A percentile compares a stretch with the other conserved stretches of the same genome.
These are phyloP conservation scores for Globisporangium nagaii DNA, from an alignment of 352 stramenopile genomes.

Conservation along the genomic window DNA sequence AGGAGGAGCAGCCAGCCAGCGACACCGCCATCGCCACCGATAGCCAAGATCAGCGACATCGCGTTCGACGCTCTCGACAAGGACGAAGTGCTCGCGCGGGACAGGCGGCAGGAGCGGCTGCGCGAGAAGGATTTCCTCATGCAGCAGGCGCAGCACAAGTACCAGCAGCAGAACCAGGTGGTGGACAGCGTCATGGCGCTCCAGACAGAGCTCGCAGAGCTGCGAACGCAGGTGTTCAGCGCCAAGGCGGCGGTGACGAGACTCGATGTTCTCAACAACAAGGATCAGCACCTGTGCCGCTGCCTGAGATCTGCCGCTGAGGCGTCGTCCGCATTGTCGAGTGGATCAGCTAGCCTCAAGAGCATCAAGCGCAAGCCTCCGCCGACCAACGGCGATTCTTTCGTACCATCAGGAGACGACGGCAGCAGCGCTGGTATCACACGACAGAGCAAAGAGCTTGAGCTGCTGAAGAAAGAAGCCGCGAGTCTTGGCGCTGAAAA, in stretches of 20 bases:
- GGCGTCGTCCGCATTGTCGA: background rate
- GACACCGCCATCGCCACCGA: too few species aligned
- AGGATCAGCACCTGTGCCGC: constrained; percentile 49
- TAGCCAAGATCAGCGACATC: constrained; percentile 8
- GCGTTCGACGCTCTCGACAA: constrained; percentile 25
- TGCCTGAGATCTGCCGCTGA: constrained; percentile 24
- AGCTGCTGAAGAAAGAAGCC: constrained; percentile 31
- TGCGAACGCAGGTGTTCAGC: constrained; percentile 32
- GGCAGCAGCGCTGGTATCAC: constrained; percentile 7
- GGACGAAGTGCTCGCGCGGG: constrained; percentile 38
- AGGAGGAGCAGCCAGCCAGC: constrained; percentile 7
- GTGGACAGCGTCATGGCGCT: constrained; percentile 49
- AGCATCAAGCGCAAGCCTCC: constrained; percentile 6
- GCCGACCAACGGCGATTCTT: too few species aligned
- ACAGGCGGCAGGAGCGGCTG: constrained; percentile 31
- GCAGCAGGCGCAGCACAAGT: constrained; percentile 55
- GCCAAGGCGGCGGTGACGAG: constrained; percentile 31
- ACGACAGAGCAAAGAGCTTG: constrained; percentile 30
- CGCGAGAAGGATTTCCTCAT: constrained; percentile 56
- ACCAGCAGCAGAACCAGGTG: constrained; percentile 44
- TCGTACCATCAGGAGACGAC: constrained; percentile 1
- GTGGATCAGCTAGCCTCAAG: background rate
- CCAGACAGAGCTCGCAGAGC: constrained; percentile 31
- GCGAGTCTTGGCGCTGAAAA: constrained; percentile 25
- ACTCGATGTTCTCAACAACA: constrained; percentile 50